Evolutionary conservation across 768 basidiomycete species (phyloP), one percentile per base, ranked within the genome.

Genomic region (Amanita muscaria): DNA sequence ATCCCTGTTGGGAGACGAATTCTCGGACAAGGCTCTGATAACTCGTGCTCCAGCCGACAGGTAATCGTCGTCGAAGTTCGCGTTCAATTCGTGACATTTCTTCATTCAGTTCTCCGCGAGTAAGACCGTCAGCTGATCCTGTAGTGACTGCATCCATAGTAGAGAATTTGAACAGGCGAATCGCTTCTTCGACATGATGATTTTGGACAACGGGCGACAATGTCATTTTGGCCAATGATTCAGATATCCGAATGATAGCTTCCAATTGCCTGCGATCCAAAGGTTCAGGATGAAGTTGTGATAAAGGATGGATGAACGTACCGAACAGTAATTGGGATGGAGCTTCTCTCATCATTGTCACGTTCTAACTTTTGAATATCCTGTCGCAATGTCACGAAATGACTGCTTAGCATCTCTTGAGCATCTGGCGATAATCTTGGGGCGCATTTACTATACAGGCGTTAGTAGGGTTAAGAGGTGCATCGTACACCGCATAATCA

Each of bases 71-170:
- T 42, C 81, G 68, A 31, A 94, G 67, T 59, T 94, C 92, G 55
- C 83, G 80, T 59, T 94, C 92, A 53, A 99, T 96, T 51, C 76
- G 74, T 23, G 73, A 67, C 74, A 97, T 91, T 66, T 98, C 94
- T 43, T 92, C 92, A 59, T 93, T 92, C 30, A 98, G 66, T 54
- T 92, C 91, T 3, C 85, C 83, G 33, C 93, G 79, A 11, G 90
- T 88, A 47, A 98, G 68, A 0, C 96, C 96, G 54, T 98, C 96
- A 14, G 85, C 82, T 24, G 88, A 84, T 10, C 96, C 93, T 1
- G 92, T 91, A 10, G 88, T 85, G 21, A 98, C 93, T 19, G 96
- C 96, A 60, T 98, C 92, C 94, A 99, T 98, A 2, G 96, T 98
- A 7, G 93, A 97, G 66, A 83, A 93, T 58, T 94, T 98, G 81